These are phyloP conservation scores for Cadophora malorum DNA, from an alignment of 2,329 filamentous ascomycete species.

Conservation along the genomic window DNA sequence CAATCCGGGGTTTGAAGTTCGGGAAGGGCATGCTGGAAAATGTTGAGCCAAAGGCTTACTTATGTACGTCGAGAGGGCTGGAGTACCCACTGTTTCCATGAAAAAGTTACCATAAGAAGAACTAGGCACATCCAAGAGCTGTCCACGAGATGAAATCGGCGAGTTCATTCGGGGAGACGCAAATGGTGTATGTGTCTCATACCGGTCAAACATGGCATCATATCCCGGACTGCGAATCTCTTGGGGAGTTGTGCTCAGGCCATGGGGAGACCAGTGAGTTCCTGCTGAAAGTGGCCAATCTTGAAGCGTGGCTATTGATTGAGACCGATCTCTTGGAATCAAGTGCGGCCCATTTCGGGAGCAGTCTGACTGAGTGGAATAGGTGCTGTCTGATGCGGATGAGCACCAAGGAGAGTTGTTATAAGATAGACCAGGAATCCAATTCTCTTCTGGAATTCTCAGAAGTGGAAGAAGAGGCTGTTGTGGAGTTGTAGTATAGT, in stretches of 20 bases:
- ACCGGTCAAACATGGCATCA: conserved; percentile 38
- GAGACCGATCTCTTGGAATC: conserved; percentile 37
- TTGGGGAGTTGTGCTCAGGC: conserved; percentile 34
- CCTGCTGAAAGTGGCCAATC: conserved; percentile 38
- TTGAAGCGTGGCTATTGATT: conserved; percentile 36
- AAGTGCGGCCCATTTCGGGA: conserved; percentile 36
- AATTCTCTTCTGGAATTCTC: conserved; percentile 42
- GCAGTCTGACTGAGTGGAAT: conserved; percentile 43
- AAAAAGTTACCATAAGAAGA: conserved; percentile 38
- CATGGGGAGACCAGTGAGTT: conserved; percentile 38
- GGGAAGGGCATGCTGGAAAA: conserved; percentile 41
- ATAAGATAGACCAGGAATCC: conserved; percentile 40
- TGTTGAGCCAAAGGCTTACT: conserved; percentile 43
- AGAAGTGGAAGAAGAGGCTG: conserved; percentile 41
- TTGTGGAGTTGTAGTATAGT: conserved; percentile 33
- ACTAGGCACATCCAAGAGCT: conserved; percentile 41
- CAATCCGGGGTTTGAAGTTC: conserved; percentile 41
- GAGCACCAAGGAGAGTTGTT: conserved; percentile 44
- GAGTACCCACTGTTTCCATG: conserved; percentile 47
- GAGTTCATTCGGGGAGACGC: conserved; percentile 39
- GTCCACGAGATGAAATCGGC: conserved; percentile 34
- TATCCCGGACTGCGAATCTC: conserved; percentile 38
- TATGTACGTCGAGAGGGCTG: conserved; percentile 42
- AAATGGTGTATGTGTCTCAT: conserved; percentile 38
- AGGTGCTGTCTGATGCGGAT: conserved; percentile 44